Evolutionary conservation across 768 basidiomycete genomes (phyloP), one percentile per base, ranked within the genome.

Genomic region (Phylloporus sp.): DNA sequence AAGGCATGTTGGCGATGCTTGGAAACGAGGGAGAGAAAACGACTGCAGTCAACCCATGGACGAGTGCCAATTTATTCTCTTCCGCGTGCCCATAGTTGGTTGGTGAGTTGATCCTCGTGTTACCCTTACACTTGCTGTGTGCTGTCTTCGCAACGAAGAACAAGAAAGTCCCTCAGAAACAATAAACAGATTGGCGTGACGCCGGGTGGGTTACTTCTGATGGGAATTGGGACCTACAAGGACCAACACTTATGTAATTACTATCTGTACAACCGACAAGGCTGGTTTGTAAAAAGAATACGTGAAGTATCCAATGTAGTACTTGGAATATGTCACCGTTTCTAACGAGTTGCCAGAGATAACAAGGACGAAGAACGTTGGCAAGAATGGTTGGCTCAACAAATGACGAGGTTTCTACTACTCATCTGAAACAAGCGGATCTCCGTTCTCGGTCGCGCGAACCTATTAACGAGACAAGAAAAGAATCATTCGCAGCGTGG

Each of bases 141-240:
- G 45, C 22, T 29, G 38, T 38, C 57, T 49, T 59, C 42, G 42
- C 52, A 29, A 62, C 57, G 23, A 36, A 53, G 38, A 27, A 62
- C 31, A 62, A 61, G 53, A 8, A 44, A 12, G 9, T 38, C 16
- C 5, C 23, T 10, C 6, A 39, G 27, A 52, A 51, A 49, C 51
- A 59, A 63, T 43, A 59, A 12, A n/a, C 42, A 50, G 40, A 10
- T 23, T 18, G 35, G n/a, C n/a, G n/a, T n/a, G 8, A 48, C 34
- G 20, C 29, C 4, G 8, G 31, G 42, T 50, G 34, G 50, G 42
- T 24, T 36, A 36, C 22, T 15, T 57, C 55, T 46, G 27, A 23
- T 9, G 43, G 57, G 50, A 58, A 24, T 18, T 9, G 43, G 57
- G 50, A 58, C 56, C 57, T 23, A 57, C 56, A 57, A 22, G 45